These are phyloP conservation scores for Hansenula anomala DNA, from an alignment of 1,139 yeast species.

Conservation along the genomic window DNA sequence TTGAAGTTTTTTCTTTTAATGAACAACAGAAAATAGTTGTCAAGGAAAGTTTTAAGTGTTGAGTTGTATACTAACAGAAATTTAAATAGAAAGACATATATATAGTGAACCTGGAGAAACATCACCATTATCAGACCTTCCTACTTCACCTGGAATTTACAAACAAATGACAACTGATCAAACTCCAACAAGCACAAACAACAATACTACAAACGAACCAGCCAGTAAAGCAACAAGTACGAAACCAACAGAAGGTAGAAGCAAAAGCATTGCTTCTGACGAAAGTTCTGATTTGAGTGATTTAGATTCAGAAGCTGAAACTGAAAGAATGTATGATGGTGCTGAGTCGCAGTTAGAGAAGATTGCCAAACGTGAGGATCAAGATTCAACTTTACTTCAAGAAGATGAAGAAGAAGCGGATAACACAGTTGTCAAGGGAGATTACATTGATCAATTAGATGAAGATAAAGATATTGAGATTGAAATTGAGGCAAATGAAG, in stretches of 20 bases:
- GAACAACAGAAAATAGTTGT: too few species aligned
- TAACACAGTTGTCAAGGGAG: constrained; percentile 19
- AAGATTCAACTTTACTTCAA: too few species aligned
- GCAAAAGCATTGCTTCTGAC: constrained; percentile 18
- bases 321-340: constrained; percentile 63
- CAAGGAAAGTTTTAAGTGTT: too few species aligned
- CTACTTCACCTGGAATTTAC: not conserved
- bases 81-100: not conserved
- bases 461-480: constrained; percentile 12
- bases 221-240: not conserved
- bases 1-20: too few species aligned
- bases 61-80: too few species aligned
- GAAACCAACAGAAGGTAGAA: not conserved
- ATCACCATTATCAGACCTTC: constrained; percentile 2
- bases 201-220: not conserved
- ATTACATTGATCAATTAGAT: constrained; percentile 13
- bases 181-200: too few species aligned
- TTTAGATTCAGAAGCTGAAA: constrained; percentile 72
- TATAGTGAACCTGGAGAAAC: constrained; percentile 2
- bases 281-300: constrained; percentile 53
- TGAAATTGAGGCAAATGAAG: constrained; percentile 8
- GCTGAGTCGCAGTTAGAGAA: constrained; percentile 35
- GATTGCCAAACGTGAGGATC: constrained; percentile 24
- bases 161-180: not conserved
- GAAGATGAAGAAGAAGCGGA: constrained; percentile 3